Evolutionary conservation across 768 basidiomycete genomes (phyloP).

Genomic region (Tephrocybe sp.): DNA sequence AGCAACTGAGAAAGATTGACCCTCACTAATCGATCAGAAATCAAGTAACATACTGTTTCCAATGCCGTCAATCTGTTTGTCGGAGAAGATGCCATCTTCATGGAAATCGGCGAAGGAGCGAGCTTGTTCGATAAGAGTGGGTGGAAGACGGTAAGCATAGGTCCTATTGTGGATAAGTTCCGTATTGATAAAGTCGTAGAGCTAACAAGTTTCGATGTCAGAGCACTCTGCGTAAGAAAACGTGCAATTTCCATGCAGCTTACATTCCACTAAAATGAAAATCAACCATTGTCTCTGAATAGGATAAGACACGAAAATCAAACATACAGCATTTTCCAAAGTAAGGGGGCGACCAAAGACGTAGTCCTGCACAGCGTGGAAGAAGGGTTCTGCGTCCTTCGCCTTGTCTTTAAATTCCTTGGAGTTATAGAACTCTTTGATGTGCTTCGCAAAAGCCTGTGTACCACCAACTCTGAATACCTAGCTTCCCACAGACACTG

Average conservation of each 20-base stretch:
- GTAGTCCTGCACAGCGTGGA: constrained; percentile 63
- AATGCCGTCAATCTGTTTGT: constrained; percentile 56
- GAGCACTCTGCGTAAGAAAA: too few species aligned
- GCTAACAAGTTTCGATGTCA: constrained; percentile 31
- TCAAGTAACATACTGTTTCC: constrained; percentile 64
- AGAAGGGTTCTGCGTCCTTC: constrained; percentile 61
- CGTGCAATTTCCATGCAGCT: constrained; percentile 21
- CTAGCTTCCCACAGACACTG: background rate
- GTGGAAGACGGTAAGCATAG: constrained; percentile 76
- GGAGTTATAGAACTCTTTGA: constrained; percentile 57
- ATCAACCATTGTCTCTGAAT: constrained; percentile 10
- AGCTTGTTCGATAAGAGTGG: constrained; percentile 72
- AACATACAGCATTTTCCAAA: constrained; percentile 66
- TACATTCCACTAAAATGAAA: constrained; percentile 66
- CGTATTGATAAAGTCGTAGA: constrained; percentile 77
- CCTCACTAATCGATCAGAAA: background rate
- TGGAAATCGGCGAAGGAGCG: constrained; percentile 77
- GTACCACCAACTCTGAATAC: background rate
- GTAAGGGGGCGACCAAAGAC: constrained; percentile 65
- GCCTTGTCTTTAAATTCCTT: constrained; percentile 60
- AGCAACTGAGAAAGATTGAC: constrained; percentile 51
- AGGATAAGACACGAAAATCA: background rate
- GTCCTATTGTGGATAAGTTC: constrained; percentile 80
- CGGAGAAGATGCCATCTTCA: constrained; percentile 73
- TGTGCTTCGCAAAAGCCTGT: constrained; percentile 66